Conservation (phyloP, 2,329 filamentous ascomycete genomes). For the Pyricularia pennisetigena region DNA sequence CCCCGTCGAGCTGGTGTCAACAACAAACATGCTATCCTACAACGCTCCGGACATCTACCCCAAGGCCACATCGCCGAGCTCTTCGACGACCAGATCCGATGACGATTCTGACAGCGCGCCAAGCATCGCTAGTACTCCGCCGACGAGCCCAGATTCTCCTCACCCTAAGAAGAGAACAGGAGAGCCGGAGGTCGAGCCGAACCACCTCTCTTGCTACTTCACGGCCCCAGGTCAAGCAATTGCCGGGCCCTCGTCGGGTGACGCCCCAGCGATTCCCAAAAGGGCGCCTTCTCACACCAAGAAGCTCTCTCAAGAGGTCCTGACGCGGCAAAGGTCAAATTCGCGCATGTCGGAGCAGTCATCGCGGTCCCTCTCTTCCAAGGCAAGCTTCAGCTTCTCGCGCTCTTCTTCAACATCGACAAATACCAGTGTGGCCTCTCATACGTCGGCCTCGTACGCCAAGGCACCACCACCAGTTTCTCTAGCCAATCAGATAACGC, state of each 20-base stretch:
- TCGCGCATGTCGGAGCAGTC: slow-evolving; percentile 48
- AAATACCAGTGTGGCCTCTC: slow-evolving; percentile 23
- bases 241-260: slow-evolving; percentile 26
- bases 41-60: slow-evolving; percentile 74
- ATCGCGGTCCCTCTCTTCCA: slow-evolving; percentile 41
- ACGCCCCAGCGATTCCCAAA: slow-evolving; percentile 61
- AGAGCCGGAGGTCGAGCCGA: slow-evolving; percentile 41
- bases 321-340: slow-evolving; percentile 35
- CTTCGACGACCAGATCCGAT: slow-evolving; percentile 41
- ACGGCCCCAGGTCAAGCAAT: slow-evolving; percentile 38
- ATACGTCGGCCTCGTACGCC: slow-evolving; percentile 16
- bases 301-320: slow-evolving; percentile 59
- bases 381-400: slow-evolving; percentile 45
- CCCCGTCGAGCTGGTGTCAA: slow-evolving; percentile 80
- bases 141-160: slow-evolving; percentile 58
- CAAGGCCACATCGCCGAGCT: slow-evolving; percentile 38
- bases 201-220: slow-evolving; percentile 61
- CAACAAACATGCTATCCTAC: slow-evolving; percentile 93
- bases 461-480: slow-evolving; percentile 13
- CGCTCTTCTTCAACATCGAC: slow-evolving; percentile 46
- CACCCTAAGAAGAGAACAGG: slow-evolving; percentile 38
- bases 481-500: slow-evolving; percentile 15
- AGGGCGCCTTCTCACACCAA: slow-evolving; percentile 84
- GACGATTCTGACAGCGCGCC: slow-evolving; percentile 63
- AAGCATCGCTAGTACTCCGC: slow-evolving; percentile 34